These are phyloP conservation scores for Zopfia rhizophila DNA, from an alignment of 2,329 filamentous ascomycete genomes.

Conservation along the genomic window DNA sequence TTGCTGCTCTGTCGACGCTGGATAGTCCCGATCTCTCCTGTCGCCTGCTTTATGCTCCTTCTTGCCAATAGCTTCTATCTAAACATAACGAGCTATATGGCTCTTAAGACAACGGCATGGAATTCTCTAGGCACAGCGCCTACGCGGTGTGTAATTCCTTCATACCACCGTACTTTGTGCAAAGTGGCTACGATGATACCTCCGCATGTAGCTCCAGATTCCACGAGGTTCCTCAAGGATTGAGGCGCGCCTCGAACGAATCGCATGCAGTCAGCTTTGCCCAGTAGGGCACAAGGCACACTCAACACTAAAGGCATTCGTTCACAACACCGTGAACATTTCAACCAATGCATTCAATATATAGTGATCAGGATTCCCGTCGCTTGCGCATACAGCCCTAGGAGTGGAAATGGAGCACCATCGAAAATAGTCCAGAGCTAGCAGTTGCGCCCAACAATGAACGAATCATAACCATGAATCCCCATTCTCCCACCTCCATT, in stretches of 20 bases:
- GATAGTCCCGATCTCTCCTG: conserved; percentile 1
- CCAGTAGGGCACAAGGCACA: background rate
- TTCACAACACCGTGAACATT: conserved; percentile 16
- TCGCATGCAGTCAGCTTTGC: conserved; percentile 4
- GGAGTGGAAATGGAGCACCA: conserved; percentile 21
- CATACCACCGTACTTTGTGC: no score
- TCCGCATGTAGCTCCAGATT: no score
- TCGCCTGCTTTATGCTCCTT: conserved; percentile 25
- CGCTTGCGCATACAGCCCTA: conserved; percentile 18
- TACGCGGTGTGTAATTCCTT: conserved; percentile 14
- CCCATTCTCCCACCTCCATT: conserved; percentile 34
- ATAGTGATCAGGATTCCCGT: conserved; percentile 4
- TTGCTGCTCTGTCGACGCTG: conserved; percentile 15
- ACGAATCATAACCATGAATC: conserved; percentile 37
- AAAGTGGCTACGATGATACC: no score
- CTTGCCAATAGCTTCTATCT: conserved; percentile 18
- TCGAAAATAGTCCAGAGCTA: conserved; percentile 19
- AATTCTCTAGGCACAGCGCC: conserved; percentile 9
- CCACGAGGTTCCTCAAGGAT: no score
- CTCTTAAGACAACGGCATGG: no score
- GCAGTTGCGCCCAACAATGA: conserved; percentile 15
- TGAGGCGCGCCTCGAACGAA: no score
- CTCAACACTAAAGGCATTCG: background rate
- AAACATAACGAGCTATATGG: no score
- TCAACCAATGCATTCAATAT: conserved; percentile 20